Evolutionary conservation across 495 filamentous ascomycete species (phyloP).

Genomic region (Aspergillus coremiiformis): DNA sequence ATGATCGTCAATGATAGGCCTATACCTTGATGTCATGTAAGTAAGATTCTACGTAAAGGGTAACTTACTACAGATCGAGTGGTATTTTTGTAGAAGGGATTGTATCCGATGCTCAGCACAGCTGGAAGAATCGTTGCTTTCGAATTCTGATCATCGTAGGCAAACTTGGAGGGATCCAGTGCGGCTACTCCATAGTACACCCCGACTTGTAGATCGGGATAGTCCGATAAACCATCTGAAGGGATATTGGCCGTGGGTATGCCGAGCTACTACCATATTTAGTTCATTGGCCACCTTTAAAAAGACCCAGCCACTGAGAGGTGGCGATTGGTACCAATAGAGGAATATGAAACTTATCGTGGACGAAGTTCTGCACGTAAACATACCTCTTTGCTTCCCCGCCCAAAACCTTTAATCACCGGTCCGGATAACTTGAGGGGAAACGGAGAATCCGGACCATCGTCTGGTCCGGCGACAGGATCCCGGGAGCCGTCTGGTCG

Average conservation of each 20-base stretch:
- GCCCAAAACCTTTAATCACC: slow-evolving; percentile 88
- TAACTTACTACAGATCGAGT: slow-evolving; percentile 57
- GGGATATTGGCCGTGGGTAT: slow-evolving; percentile 98
- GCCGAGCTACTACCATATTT: slow-evolving; percentile 52
- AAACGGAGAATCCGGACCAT: slow-evolving; percentile 68
- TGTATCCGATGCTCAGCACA: slow-evolving; percentile 94
- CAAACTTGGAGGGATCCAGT: slow-evolving; percentile 37
- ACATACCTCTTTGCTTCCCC: slow-evolving; percentile 76
- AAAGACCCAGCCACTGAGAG: background rate
- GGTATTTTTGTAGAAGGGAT: slow-evolving; percentile 87
- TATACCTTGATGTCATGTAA: background rate
- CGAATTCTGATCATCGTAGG: slow-evolving; percentile 9
- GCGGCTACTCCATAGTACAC: slow-evolving; percentile 91
- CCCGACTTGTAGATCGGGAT: slow-evolving; percentile 62
- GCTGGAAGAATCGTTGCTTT: slow-evolving; percentile 63
- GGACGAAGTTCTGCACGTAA: no score
- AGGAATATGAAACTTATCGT: no score
- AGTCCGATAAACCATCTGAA: slow-evolving; percentile 64
- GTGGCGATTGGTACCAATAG: no score
- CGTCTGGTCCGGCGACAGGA: slow-evolving; percentile 57
- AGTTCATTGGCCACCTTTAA: background rate
- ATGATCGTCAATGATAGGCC: background rate
- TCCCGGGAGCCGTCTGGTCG: slow-evolving; percentile 45
- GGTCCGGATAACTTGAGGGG: slow-evolving; percentile 73
- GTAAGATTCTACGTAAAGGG: background rate